Evolutionary conservation across 345 rosid genomes (phyloP), one percentile per base, ranked within the genome.

Genomic region (Bruguiera parviflora): DNA sequence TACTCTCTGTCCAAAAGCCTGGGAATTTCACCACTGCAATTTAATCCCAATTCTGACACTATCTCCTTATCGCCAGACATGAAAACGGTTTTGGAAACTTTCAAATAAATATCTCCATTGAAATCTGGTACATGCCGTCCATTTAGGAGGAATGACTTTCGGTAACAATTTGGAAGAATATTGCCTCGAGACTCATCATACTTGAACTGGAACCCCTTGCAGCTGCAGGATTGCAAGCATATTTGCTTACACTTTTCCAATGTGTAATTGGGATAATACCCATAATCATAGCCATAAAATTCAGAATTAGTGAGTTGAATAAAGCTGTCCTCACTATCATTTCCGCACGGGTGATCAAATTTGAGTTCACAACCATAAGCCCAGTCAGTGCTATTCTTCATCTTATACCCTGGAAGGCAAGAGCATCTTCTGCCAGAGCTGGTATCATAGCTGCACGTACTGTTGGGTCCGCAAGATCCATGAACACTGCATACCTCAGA

Each of bases 401-500:
- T 52, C 61, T 28, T 72, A 63, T 55, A 73, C 18, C 81, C 76
- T 5, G 76, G 74, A 43, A 71, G 43, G 61, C 84, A 83, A 29
- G 79, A 71, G 69, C 87, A 80, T 33, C 37, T 69, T 67, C 77
- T 68, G 0, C 82, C 79, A 16, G 19, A 16, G 5, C 5, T 6
- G 0, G 72, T 77, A 53, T 43, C 18, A 22, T 80, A 78, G 24
- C 53, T 59, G 46, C 87, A 83, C 2, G 66, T 5, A 31, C 81
- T 68, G 43, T 84, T 79, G 9, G 64, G 37, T 7, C 84, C 85
- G 57, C 84, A 84, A 8, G 24, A 29, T 19, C 80, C 85, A 29
- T 75, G 82, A 43, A 82, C 47, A 11, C 1, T 51, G 64, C 88
- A 82, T 0, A 59, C 6, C 5, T 32, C n/a, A 6, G 55, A 19